Evolutionary conservation across 495 filamentous ascomycete species (phyloP).

Genomic region (Neurospora africana): DNA sequence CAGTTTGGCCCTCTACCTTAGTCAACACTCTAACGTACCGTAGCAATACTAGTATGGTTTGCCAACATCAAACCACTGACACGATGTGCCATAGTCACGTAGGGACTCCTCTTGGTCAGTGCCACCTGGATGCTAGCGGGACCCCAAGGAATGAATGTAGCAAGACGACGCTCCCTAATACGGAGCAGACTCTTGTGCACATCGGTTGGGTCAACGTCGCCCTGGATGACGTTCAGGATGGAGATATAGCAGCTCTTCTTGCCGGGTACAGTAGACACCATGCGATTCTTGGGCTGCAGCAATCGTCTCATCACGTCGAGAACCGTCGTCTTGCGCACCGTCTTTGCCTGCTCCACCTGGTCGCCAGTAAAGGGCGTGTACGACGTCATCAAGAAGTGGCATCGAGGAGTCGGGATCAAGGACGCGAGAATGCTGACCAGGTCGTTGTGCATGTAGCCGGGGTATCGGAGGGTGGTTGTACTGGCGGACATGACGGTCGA

Average conservation of each 20-base stretch:
- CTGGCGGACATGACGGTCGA: slow-evolving; percentile 98
- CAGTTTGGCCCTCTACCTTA: not conserved
- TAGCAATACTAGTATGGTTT: slow-evolving; percentile 95
- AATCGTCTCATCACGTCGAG: slow-evolving; percentile 94
- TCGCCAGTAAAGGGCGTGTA: slow-evolving; percentile 97
- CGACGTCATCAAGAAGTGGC: slow-evolving; percentile 95
- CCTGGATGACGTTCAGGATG: slow-evolving; percentile 96
- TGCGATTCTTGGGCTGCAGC: slow-evolving; percentile 95
- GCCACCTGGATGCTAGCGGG: slow-evolving; percentile 96
- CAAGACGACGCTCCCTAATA: slow-evolving; percentile 86
- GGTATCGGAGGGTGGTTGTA: slow-evolving; percentile 91
- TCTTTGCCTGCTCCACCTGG: slow-evolving; percentile 91
- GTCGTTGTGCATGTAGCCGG: slow-evolving; percentile 99
- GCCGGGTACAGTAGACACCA: slow-evolving; percentile 91
- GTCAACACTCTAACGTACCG: slow-evolving; percentile 35
- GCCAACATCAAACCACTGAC: slow-evolving; percentile 96
- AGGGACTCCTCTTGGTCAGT: slow-evolving; percentile 89
- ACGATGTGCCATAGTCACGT: slow-evolving; percentile 80
- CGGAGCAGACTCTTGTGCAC: slow-evolving; percentile 95
- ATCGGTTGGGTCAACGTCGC: slow-evolving; percentile 94
- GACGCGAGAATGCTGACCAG: slow-evolving; percentile 93
- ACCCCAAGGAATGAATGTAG: slow-evolving; percentile 98
- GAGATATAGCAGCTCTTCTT: slow-evolving; percentile 98
- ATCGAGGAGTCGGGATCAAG: slow-evolving; percentile 88
- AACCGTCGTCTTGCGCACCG: slow-evolving; percentile 93